A percentile compares a stretch with the other conserved stretches of the same genome.
phyloP scores from a whole-genome alignment of 768 basidiomycete genomes.

The Calocera cornea region DNA sequence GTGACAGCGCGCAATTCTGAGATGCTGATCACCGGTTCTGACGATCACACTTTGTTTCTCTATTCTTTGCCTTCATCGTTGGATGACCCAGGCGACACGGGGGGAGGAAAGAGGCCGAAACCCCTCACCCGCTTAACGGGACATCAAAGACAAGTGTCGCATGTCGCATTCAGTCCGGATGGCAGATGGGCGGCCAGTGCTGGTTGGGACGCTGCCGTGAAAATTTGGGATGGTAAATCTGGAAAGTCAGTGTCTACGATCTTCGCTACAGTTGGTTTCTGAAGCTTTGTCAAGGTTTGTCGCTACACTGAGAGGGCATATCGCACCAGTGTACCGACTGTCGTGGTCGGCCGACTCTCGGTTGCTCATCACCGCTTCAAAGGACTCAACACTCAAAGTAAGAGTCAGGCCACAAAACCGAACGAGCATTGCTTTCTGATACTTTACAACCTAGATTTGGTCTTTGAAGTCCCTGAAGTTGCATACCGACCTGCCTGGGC shows the following conservation, averaged over 20 bases:
- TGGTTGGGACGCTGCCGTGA: conserved; percentile 79
- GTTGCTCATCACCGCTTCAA: conserved; percentile 85
- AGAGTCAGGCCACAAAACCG: conserved; percentile 15
- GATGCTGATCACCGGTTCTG: not conserved
- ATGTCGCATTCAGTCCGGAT: conserved; percentile 90
- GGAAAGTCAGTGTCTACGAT: conserved; percentile 28
- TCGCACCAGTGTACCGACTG: conserved; percentile 85
- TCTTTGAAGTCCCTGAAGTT: conserved; percentile 94
- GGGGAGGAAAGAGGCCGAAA: conserved; percentile 31
- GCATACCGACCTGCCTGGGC: conserved; percentile 84
- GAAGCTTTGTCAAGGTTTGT: conserved; percentile 55
- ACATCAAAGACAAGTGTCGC: conserved; percentile 87
- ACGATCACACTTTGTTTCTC: not conserved
- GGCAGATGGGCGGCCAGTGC: conserved; percentile 84
- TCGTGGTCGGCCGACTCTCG: conserved; percentile 92
- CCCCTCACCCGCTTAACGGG: conserved; percentile 73
- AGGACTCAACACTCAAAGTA: conserved; percentile 92
- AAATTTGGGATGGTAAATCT: conserved; percentile 70
- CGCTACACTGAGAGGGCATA: conserved; percentile 80
- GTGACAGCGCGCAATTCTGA: conserved; percentile 24
- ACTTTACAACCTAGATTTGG: conserved; percentile 59
- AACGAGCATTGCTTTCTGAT: not conserved
- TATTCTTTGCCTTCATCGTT: conserved; percentile 5
- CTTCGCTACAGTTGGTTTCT: not conserved
- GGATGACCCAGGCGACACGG: not conserved